A percentile compares a stretch with the other conserved stretches of the same genome.
These are phyloP conservation scores for Bipolaris oryzae DNA, from an alignment of 2,329 filamentous ascomycete species.

Conservation along the genomic window DNA sequence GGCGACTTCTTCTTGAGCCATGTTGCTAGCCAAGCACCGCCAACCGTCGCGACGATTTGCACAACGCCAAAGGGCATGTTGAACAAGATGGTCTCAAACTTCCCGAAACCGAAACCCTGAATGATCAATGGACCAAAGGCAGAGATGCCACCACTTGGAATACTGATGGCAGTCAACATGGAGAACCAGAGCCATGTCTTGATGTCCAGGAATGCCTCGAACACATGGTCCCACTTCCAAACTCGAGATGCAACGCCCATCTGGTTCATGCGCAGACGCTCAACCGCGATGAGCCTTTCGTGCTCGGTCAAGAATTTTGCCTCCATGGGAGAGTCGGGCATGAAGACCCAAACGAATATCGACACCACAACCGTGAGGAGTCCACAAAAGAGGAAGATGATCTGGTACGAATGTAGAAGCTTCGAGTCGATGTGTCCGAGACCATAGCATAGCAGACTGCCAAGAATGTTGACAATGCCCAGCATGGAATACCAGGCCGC, in stretches of 20 bases:
- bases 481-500: conserved; percentile 68
- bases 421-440: conserved; percentile 62
- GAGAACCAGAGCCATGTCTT: conserved; percentile 66
- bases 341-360: conserved; percentile 57
- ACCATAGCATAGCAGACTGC: conserved; percentile 63
- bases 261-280: conserved; percentile 55
- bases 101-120: conserved; percentile 62
- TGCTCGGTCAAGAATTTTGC: conserved; percentile 62
- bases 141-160: conserved; percentile 64
- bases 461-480: conserved; percentile 62
- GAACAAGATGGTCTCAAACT: conserved; percentile 63
- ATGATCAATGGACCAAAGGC: conserved; percentile 66
- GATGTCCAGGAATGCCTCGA: conserved; percentile 61
- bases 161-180: conserved; percentile 47
- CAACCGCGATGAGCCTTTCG: conserved; percentile 65
- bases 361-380: conserved; percentile 59
- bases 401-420: conserved; percentile 46
- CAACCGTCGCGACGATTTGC: conserved; percentile 65
- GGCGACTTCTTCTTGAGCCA: conserved; percentile 62
- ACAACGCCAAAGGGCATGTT: conserved; percentile 67
- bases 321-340: conserved; percentile 69
- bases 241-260: conserved; percentile 51
- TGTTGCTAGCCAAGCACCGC: conserved; percentile 62
- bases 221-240: conserved; percentile 61
- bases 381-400: conserved; percentile 47